phyloP scores from a whole-genome alignment of 2,329 filamentous ascomycete species.

The Beauveria asiatica region DNA sequence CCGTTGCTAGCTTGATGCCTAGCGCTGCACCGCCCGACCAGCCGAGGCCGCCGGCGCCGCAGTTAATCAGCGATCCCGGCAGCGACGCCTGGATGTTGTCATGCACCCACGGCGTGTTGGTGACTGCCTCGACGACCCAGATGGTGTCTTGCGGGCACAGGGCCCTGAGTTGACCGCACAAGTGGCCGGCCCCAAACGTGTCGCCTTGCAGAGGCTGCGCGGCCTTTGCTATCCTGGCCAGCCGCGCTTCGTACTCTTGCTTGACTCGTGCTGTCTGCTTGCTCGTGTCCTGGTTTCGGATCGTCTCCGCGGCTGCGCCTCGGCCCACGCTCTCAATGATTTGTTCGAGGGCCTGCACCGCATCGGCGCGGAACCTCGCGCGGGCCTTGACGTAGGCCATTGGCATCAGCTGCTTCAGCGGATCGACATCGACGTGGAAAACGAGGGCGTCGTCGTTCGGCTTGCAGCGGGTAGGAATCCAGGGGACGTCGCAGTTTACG shows the following conservation, averaged over 20 bases:
- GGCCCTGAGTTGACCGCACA: conserved; percentile 23
- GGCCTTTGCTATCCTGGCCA: conserved; percentile 50
- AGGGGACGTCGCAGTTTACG: conserved; percentile 84
- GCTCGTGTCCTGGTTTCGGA: conserved; percentile 19
- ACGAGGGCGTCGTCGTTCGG: conserved; percentile 44
- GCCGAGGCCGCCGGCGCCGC: conserved; percentile 69
- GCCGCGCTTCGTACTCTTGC: conserved; percentile 45
- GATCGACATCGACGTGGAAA: conserved; percentile 58
- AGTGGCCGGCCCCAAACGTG: conserved; percentile 31
- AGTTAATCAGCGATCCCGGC: conserved; percentile 72
- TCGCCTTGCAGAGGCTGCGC: conserved; percentile 53
- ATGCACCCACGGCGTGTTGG: conserved; percentile 55
- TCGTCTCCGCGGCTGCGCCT: conserved; percentile 33
- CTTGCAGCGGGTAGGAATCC: conserved; percentile 71
- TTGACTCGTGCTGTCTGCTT: background rate
- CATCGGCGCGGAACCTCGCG: conserved; percentile 59
- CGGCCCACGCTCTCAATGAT: conserved; percentile 52
- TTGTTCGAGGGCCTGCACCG: conserved; percentile 57
- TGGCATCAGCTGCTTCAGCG: conserved; percentile 63
- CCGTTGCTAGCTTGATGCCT: conserved; percentile 64
- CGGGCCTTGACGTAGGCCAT: conserved; percentile 62
- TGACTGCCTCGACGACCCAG: conserved; percentile 72
- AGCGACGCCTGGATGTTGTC: conserved; percentile 62
- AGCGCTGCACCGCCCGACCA: conserved; percentile 72
- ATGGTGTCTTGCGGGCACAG: conserved; percentile 47